These are phyloP conservation scores for Magnusiomyces fungicola DNA, from an alignment of 1,139 yeast genomes.

Conservation along the genomic window DNA sequence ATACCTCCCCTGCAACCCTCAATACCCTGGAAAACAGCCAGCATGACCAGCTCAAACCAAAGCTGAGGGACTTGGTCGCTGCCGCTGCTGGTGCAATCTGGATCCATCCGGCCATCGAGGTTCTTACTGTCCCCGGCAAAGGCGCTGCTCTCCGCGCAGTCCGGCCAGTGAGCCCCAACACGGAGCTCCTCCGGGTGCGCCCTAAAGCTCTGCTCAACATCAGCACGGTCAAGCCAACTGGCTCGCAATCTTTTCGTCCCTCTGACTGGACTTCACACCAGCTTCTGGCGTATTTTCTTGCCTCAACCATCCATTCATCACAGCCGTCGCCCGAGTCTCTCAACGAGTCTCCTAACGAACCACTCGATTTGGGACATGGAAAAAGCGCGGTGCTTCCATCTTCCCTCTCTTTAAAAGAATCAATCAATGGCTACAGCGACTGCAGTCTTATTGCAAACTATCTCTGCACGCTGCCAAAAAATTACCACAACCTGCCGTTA, in stretches of 20 bases:
- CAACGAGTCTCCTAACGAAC: too few relatives aligned
- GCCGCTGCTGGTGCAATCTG: too few relatives aligned
- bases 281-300: constrained; percentile 4
- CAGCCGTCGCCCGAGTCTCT: not conserved
- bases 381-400: too few relatives aligned
- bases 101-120: constrained; percentile 7
- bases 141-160: constrained; percentile 2
- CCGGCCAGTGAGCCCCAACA: not conserved
- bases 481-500: constrained; percentile 11
- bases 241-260: not conserved
- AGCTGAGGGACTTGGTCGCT: too few relatives aligned
- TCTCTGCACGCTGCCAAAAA: constrained; percentile 9
- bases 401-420: too few relatives aligned
- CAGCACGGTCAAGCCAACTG: not conserved
- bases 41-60: too few relatives aligned
- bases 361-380: too few relatives aligned
- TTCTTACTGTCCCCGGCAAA: not conserved
- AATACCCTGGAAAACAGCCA: not conserved
- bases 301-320: not conserved
- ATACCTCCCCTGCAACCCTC: not conserved
- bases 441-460: constrained; percentile 9
- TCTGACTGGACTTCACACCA: constrained; percentile 4
- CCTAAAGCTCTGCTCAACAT: constrained; percentile 1
- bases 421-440: too few relatives aligned
- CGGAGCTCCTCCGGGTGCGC: not conserved